Conservation (phyloP, 2,329 filamentous ascomycete species). For the Blastomyces emzantsi region DNA sequence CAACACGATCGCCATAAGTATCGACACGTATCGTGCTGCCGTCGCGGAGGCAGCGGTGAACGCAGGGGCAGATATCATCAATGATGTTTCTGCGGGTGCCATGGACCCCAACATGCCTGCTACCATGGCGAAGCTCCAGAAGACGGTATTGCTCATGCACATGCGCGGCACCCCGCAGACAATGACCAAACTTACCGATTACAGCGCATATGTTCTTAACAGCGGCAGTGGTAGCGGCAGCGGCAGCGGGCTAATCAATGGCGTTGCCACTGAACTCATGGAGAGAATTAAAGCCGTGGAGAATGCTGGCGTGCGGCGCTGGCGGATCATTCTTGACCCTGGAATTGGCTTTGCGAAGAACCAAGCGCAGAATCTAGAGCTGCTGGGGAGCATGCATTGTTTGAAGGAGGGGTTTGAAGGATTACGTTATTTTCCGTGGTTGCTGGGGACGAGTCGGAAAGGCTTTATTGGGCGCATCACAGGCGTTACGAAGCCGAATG, state of each 20-base stretch:
- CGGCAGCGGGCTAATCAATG: slow-evolving; percentile 49
- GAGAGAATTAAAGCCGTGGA: slow-evolving; percentile 66
- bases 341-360: slow-evolving; percentile 92
- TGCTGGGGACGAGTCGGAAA: slow-evolving; percentile 83
- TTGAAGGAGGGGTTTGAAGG: slow-evolving; percentile 18
- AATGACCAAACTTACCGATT: slow-evolving; percentile 62
- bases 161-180: slow-evolving; percentile 82
- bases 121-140: slow-evolving; percentile 66
- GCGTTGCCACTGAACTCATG: slow-evolving; percentile 59
- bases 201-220: slow-evolving; percentile 41
- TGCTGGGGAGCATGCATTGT: slow-evolving; percentile 56
- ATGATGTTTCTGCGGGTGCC: slow-evolving; percentile 79
- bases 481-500: slow-evolving; percentile 58
- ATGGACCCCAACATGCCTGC: slow-evolving; percentile 74
- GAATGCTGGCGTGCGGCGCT: slow-evolving; percentile 71
- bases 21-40: slow-evolving; percentile 84
- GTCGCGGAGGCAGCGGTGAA: slow-evolving; percentile 69
- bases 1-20: slow-evolving; percentile 60
- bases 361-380: slow-evolving; percentile 66
- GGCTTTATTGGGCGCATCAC: slow-evolving; percentile 78
- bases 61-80: slow-evolving; percentile 84
- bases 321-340: slow-evolving; percentile 91
- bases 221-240: background rate
- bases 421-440: slow-evolving; percentile 64
- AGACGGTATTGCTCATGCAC: slow-evolving; percentile 80